These are phyloP conservation scores for Globisporangium canariense DNA, from an alignment of 352 stramenopile species.

Conservation along the genomic window DNA sequence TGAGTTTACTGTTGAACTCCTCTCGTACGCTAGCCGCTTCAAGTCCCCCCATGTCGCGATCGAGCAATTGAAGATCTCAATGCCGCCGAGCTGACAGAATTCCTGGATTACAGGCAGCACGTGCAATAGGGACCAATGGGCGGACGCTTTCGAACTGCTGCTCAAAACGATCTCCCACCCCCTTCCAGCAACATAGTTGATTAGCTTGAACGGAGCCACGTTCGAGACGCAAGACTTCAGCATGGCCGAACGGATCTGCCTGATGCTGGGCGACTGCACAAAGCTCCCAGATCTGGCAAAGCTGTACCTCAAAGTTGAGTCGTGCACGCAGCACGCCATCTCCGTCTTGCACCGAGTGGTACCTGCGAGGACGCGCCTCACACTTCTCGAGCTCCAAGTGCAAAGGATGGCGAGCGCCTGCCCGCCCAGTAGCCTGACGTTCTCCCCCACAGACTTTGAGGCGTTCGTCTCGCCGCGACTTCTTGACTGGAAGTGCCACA, in stretches of 20 bases:
- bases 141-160: no score
- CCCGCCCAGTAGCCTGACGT: no score
- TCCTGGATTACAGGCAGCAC: slow-evolving; percentile 15
- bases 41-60: not conserved
- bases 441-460: not conserved
- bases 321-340: not conserved
- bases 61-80: slow-evolving; percentile 9
- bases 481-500: not conserved
- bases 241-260: not conserved
- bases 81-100: slow-evolving; percentile 10
- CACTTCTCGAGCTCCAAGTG: not conserved
- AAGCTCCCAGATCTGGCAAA: not conserved
- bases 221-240: not conserved
- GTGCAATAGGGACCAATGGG: not conserved
- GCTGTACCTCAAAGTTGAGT: not conserved
- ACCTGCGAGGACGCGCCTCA: not conserved
- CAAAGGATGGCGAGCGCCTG: not conserved
- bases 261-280: not conserved
- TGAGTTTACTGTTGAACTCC: not conserved
- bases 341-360: not conserved
- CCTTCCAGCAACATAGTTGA: no score
- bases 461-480: not conserved
- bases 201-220: not conserved
- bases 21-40: not conserved
- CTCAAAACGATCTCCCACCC: no score